Base-by-base conservation (phyloP, 2,329 filamentous ascomycete species). In the Trichoderma breve region DNA sequence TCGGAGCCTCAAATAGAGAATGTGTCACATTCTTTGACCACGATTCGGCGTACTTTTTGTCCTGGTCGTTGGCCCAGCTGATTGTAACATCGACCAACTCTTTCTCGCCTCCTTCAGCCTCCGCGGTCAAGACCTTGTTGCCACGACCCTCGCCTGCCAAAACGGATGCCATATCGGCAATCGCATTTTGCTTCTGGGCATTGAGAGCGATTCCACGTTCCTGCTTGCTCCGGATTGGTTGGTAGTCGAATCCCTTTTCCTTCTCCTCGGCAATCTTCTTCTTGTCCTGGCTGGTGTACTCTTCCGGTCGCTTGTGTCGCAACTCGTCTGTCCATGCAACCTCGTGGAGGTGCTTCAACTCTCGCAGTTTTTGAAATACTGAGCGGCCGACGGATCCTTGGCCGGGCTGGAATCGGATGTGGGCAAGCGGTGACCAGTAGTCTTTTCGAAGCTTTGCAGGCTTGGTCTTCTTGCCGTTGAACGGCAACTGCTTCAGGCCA, bases 401-500 rank as follows among this genome's bases (percentile, higher is more conserved):
- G 57, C 86, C 87, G 58, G 80, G 73, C 57, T 85, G 85, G 78
- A 92, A 89, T 77, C 86, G 82, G 73, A 92, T 87, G 74, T 86
- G 81, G 65, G 89, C 89, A 76, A 92, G 82, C 7, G 88, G 88
- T 39, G 83, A 82, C 90, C 91, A 92, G 81, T 89, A 88, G 82
- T 92, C 90, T 80, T 89, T 91, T 72, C 90, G 89, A 51, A 92
- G 82, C 76, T 88, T 88, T 69, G 86, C 79, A 2, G 89, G 89
- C 74, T 88, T 87, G 61, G 88, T 85, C 81, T 92, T 91, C 79
- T 92, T 92, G 81, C 90, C 90, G 74, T 89, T 89, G 83, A 87
- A 92, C 62, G 88, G 86, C 73, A 92, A 80, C 77, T 90, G 88
- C 76, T 86, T 84, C 74, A 90, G 80, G 61, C 84, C 82, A 72